Conservation (phyloP, 805 yeast species). For the Lachancea quebecensis region DNA sequence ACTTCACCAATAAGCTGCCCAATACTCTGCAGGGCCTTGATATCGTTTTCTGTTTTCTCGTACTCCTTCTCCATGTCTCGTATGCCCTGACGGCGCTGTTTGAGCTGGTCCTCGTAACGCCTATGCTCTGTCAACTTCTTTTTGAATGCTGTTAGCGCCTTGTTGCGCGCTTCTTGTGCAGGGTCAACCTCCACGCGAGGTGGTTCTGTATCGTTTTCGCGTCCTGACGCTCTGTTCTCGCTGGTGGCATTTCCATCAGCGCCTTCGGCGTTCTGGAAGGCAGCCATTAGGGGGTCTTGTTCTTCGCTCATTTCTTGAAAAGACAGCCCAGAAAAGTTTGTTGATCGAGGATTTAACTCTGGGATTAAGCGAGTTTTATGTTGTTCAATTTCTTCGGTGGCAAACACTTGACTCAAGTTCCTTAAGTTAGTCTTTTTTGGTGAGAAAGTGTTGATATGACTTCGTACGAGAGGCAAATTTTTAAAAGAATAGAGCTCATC, state of each 20-base stretch:
- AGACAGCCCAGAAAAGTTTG: too few species aligned
- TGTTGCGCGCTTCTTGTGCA: constrained; percentile 51
- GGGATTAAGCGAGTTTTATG: not conserved
- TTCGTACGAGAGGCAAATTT: not conserved
- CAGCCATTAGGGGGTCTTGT: constrained; percentile 71
- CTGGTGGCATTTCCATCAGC: constrained; percentile 21
- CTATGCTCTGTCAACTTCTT: constrained; percentile 86
- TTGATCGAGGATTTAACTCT: too few species aligned
- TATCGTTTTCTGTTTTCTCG: constrained; percentile 93
- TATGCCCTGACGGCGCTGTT: constrained; percentile 74
- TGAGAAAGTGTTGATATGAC: not conserved
- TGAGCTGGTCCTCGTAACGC: constrained; percentile 87
- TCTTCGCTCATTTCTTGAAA: constrained; percentile 45
- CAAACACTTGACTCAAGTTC: not conserved
- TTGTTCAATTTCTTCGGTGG: constrained; percentile 2
- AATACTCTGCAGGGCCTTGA: constrained; percentile 92
- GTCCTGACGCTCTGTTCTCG: constrained; percentile 14
- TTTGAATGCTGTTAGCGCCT: constrained; percentile 72
- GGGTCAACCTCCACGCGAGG: constrained; percentile 35
- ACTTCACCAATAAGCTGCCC: constrained; percentile 98
- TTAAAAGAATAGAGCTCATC: not conserved
- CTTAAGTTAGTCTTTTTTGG: not conserved
- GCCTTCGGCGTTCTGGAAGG: constrained; percentile 33
- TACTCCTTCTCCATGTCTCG: constrained; percentile 76
- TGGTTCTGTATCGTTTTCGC: constrained; percentile 28